Evolutionary conservation across 2,329 filamentous ascomycete genomes (phyloP).

Genomic region (Claviceps digitariae): DNA sequence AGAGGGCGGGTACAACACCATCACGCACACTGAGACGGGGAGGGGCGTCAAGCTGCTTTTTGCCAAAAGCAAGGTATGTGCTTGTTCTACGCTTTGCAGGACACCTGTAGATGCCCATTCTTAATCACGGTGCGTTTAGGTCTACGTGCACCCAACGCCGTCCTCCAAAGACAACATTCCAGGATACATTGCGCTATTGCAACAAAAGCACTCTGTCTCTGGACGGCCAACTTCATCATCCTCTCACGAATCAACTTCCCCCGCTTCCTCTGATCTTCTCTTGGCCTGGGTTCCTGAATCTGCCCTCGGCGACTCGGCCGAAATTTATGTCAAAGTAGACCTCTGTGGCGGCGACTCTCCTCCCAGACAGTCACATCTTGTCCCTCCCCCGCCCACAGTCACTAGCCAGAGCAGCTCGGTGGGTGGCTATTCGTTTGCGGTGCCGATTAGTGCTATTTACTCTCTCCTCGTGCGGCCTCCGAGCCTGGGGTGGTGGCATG

Average conservation of each 20-base stretch:
- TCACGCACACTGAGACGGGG: slow-evolving; percentile 63
- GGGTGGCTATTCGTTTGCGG: slow-evolving; percentile 79
- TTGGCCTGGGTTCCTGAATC: slow-evolving; percentile 91
- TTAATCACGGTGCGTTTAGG: too few relatives aligned
- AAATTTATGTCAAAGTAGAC: slow-evolving; percentile 92
- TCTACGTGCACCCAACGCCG: slow-evolving; percentile 90
- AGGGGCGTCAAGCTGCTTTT: slow-evolving; percentile 86
- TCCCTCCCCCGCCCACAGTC: slow-evolving; percentile 79
- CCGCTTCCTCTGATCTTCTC: slow-evolving; percentile 58
- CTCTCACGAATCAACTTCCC: slow-evolving; percentile 23
- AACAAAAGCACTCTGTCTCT: slow-evolving; percentile 56
- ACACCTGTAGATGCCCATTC: too few relatives aligned
- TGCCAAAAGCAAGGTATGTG: slow-evolving; percentile 81
- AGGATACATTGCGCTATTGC: slow-evolving; percentile 82
- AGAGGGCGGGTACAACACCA: slow-evolving; percentile 88
- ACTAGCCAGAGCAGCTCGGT: slow-evolving; percentile 57
- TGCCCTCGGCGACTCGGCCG: slow-evolving; percentile 70
- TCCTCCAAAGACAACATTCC: slow-evolving; percentile 92
- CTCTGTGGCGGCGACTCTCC: slow-evolving; percentile 67
- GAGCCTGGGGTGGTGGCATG: slow-evolving; percentile 96
- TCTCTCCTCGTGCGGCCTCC: slow-evolving; percentile 82
- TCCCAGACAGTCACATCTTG: slow-evolving; percentile 76
- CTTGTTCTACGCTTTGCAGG: not conserved
- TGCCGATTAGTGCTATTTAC: slow-evolving; percentile 83
- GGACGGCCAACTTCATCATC: slow-evolving; percentile 23